These are phyloP conservation scores for Yamadazyma pseudoaaseri DNA, from an alignment of 1,139 yeast genomes.

Conservation along the genomic window DNA sequence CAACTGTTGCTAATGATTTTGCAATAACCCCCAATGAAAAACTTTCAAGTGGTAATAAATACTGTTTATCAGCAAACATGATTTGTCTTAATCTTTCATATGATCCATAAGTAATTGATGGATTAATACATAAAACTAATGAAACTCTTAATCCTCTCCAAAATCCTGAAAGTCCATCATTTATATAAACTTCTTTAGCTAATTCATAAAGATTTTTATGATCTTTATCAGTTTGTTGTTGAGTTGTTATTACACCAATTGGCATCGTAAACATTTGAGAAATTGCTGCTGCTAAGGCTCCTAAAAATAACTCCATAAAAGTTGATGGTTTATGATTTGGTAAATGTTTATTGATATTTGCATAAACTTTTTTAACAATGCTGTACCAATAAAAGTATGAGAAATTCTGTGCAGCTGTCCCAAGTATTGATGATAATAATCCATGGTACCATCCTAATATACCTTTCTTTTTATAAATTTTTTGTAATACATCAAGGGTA, in stretches of 20 bases:
- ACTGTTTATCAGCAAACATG: slow-evolving; percentile 45
- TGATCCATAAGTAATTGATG: slow-evolving; percentile 85
- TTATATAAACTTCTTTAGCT: slow-evolving; percentile 55
- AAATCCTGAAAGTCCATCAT: slow-evolving; percentile 70
- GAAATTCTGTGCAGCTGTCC: slow-evolving; percentile 78
- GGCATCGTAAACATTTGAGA: slow-evolving; percentile 86
- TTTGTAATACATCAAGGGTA: slow-evolving; percentile 60
- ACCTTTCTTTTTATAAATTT: slow-evolving; percentile 62
- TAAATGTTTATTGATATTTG: slow-evolving; percentile 38
- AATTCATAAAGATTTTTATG: slow-evolving; percentile 45
- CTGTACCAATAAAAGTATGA: slow-evolving; percentile 89
- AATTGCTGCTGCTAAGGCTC: slow-evolving; percentile 82
- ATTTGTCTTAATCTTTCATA: slow-evolving; percentile 66
- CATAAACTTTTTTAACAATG: slow-evolving; percentile 60
- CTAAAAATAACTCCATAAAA: slow-evolving; percentile 69
- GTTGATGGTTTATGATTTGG: slow-evolving; percentile 52
- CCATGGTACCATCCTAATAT: slow-evolving; percentile 77
- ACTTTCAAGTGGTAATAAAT: slow-evolving; percentile 64
- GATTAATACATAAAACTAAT: slow-evolving; percentile 75
- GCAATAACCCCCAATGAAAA: slow-evolving; percentile 77
- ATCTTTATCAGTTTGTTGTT: slow-evolving; percentile 66
- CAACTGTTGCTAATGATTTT: slow-evolving; percentile 72
- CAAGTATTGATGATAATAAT: slow-evolving; percentile 63
- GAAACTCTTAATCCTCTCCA: slow-evolving; percentile 88
- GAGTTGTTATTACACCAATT: slow-evolving; percentile 77